phyloP scores from a whole-genome alignment of 1,284 basidiomycete genomes.

The Trichosporon faecale region DNA sequence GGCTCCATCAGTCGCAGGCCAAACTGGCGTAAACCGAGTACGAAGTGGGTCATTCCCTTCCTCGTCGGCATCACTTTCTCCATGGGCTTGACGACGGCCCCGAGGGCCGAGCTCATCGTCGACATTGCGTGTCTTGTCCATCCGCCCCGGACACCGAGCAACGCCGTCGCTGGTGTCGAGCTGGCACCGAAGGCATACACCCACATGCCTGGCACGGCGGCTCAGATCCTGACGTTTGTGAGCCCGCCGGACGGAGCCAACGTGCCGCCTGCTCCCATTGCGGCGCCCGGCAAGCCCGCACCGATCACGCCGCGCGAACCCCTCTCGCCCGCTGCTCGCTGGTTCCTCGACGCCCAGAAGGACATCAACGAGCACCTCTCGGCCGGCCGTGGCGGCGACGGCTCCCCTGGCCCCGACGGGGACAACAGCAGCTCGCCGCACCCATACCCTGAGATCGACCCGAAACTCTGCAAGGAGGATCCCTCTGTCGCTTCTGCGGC shows the following conservation, averaged over 20 bases:
- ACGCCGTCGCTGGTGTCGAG: slow-evolving; percentile 10
- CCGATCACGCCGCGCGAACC: not conserved
- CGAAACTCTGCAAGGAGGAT: slow-evolving; percentile 62
- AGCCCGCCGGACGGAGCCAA: no score
- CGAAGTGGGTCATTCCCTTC: slow-evolving; percentile 47
- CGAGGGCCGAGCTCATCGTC: slow-evolving; percentile 45
- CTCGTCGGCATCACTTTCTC: slow-evolving; percentile 37
- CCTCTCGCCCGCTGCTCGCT: slow-evolving; percentile 42
- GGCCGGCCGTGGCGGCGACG: not conserved
- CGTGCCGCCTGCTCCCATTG: not conserved
- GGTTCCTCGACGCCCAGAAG: slow-evolving; percentile 45
- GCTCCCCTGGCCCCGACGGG: not conserved
- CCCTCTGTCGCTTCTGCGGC: slow-evolving; percentile 69
- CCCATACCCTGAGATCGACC: slow-evolving; percentile 48
- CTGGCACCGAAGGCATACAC: not conserved
- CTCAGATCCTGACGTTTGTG: not conserved
- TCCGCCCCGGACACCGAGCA: slow-evolving; percentile 33
- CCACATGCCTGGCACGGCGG: not conserved
- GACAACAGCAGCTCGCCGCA: slow-evolving; percentile 2
- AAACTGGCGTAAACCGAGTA: slow-evolving; percentile 41
- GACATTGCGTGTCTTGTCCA: slow-evolving; percentile 50
- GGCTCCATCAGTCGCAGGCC: slow-evolving; percentile 35
- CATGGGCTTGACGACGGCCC: slow-evolving; percentile 45
- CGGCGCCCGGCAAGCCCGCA: slow-evolving; percentile 4
- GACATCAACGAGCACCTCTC: slow-evolving; percentile 32